Evolutionary conservation across 495 filamentous ascomycete species (phyloP).

Genomic region (Sordaria brevicollis): DNA sequence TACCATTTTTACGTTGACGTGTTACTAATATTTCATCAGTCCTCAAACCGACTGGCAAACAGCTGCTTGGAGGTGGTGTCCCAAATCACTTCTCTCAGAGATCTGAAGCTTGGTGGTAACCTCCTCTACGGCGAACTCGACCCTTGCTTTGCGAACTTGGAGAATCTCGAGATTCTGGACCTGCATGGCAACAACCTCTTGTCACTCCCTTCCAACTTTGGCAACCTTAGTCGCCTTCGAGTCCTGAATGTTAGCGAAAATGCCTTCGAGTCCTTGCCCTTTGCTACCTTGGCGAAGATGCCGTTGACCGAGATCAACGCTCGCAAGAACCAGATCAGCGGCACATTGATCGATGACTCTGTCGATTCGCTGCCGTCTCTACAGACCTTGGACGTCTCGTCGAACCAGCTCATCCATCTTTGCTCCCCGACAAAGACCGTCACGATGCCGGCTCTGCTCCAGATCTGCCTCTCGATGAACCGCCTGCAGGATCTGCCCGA

Average conservation of each 20-base stretch:
- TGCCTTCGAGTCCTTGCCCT: slow-evolving; percentile 55
- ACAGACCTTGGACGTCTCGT: slow-evolving; percentile 64
- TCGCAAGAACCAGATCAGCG: slow-evolving; percentile 69
- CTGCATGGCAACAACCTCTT: slow-evolving; percentile 71
- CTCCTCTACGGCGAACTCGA: slow-evolving; percentile 55
- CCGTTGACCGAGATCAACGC: slow-evolving; percentile 64
- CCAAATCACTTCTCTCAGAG: slow-evolving; percentile 58
- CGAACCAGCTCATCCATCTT: slow-evolving; percentile 55
- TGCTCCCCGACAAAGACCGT: slow-evolving; percentile 19
- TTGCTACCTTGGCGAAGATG: slow-evolving; percentile 52
- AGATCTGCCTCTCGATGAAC: slow-evolving; percentile 66
- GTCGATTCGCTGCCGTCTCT: slow-evolving; percentile 50
- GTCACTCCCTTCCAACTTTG: slow-evolving; percentile 59
- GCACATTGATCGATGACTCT: slow-evolving; percentile 54
- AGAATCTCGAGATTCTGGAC: slow-evolving; percentile 67
- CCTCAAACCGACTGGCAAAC: slow-evolving; percentile 69
- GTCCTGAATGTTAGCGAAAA: slow-evolving; percentile 73
- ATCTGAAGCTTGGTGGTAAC: slow-evolving; percentile 78
- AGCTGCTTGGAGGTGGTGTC: slow-evolving; percentile 59
- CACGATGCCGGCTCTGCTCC: slow-evolving; percentile 58
- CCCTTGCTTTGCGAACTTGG: slow-evolving; percentile 44
- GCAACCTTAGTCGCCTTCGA: slow-evolving; percentile 53
- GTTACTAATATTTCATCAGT: slow-evolving; percentile 32
- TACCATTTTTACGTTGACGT: background rate
- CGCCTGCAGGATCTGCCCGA: slow-evolving; percentile 61